These are phyloP conservation scores for Oryza meridionalis DNA, from an alignment of 176 grass and related monocot genomes.

Conservation along the genomic window DNA sequence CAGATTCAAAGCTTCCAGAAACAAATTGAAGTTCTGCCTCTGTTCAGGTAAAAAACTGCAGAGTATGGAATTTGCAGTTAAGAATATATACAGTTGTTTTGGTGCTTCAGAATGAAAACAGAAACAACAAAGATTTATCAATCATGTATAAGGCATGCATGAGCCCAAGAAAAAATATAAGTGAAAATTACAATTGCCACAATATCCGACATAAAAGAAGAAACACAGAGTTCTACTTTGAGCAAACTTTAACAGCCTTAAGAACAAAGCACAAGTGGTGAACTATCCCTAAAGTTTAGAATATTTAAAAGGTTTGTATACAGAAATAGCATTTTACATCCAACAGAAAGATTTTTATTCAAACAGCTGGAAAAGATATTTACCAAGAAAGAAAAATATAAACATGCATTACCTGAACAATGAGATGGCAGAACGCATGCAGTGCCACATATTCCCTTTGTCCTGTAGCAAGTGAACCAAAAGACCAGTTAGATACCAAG, in stretches of 20 bases:
- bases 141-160: slow-evolving; percentile 28
- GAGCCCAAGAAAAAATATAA: background rate
- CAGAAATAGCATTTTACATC: slow-evolving; percentile 79
- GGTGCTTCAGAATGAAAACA: background rate
- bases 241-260: slow-evolving; percentile 12
- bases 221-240: slow-evolving; percentile 1
- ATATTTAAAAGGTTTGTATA: slow-evolving; percentile 28
- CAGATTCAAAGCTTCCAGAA: slow-evolving; percentile 91
- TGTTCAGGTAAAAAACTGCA: slow-evolving; percentile 42
- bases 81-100: slow-evolving; percentile 11
- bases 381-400: slow-evolving; percentile 16
- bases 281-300: background rate
- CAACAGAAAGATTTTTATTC: slow-evolving; percentile 41
- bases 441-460: slow-evolving; percentile 94
- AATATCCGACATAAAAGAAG: slow-evolving; percentile 10
- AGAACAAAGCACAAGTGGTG: background rate
- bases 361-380: slow-evolving; percentile 1
- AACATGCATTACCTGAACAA: slow-evolving; percentile 59
- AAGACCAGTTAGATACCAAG: slow-evolving; percentile 79
- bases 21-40: slow-evolving; percentile 90
- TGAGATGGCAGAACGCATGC: slow-evolving; percentile 89
- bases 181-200: background rate
- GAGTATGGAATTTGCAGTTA: too few relatives aligned
- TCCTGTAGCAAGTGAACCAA: slow-evolving; percentile 96
- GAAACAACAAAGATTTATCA: slow-evolving; percentile 11